A percentile compares a stretch with the other conserved stretches of the same genome.
Evolutionary conservation across 768 basidiomycete species (phyloP).

Genomic region (Bullera alba): DNA sequence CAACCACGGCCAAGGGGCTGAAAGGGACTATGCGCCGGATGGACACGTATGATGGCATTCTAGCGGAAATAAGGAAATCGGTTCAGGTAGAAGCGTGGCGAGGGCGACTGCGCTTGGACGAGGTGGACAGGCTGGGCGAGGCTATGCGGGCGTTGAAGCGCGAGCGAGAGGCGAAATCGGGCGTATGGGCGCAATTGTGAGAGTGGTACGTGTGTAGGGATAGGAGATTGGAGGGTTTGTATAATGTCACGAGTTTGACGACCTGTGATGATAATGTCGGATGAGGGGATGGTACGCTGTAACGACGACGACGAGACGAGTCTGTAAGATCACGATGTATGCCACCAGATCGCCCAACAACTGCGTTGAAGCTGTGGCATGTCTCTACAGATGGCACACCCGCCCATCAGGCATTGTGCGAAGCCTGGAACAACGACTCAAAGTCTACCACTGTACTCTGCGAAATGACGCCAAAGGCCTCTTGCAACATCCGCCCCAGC

Average conservation of each 20-base stretch:
- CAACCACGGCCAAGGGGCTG: not conserved
- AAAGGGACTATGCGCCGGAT: not conserved
- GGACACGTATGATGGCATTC: slow-evolving; percentile 7
- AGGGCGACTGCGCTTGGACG: not conserved
- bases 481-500: slow-evolving; percentile 72
- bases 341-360: too few relatives aligned
- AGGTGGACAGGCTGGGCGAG: not conserved
- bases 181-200: too few relatives aligned
- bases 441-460: slow-evolving; percentile 67
- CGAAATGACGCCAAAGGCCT: slow-evolving; percentile 87
- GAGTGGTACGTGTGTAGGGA: too few relatives aligned
- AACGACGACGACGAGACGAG: too few relatives aligned
- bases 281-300: too few relatives aligned
- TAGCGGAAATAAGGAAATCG: slow-evolving; percentile 6
- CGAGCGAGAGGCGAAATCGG: not conserved
- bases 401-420: not conserved
- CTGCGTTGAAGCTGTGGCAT: too few relatives aligned
- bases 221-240: too few relatives aligned
- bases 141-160: not conserved
- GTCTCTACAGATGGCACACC: too few relatives aligned
- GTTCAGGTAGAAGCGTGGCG: not conserved
- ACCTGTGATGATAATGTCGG: too few relatives aligned
- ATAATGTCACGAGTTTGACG: too few relatives aligned
- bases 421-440: slow-evolving; percentile 60
- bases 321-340: too few relatives aligned